Evolutionary conservation across 257 asterid species (phyloP).

Genomic region (Solanum medicagineum): DNA sequence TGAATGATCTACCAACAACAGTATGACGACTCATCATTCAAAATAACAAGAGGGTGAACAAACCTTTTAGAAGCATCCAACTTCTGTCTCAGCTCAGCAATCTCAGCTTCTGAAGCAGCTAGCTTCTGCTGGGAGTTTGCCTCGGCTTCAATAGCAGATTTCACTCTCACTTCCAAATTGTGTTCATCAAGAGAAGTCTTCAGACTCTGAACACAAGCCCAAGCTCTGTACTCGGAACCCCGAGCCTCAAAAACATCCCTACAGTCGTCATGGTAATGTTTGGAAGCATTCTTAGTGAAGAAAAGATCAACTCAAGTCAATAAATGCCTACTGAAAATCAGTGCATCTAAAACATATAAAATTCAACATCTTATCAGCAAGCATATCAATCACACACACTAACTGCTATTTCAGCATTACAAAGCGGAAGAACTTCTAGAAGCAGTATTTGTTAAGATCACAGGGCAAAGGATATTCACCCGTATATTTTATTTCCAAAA

Average conservation of each 20-base stretch:
- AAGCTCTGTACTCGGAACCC: conserved; percentile 63
- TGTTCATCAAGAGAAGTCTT: conserved; percentile 77
- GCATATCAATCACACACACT: neutral
- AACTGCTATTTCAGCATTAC: neutral
- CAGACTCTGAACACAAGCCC: conserved; percentile 77
- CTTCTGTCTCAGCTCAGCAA: conserved; percentile 83
- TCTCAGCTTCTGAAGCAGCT: conserved; percentile 90
- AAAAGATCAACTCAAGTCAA: neutral
- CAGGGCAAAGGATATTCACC: neutral
- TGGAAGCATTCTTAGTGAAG: neutral
- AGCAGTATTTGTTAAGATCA: neutral
- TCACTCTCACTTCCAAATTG: conserved; percentile 79
- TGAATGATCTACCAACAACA: neutral
- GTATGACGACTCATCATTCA: neutral
- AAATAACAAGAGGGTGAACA: neutral
- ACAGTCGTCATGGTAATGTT: conserved; percentile 15
- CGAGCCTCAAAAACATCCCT: conserved; percentile 82
- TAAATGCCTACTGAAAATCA: neutral
- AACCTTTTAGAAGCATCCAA: conserved; percentile 70
- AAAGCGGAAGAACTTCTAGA: neutral
- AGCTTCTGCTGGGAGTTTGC: conserved; percentile 82
- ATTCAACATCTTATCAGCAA: neutral
- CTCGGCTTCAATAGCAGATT: conserved; percentile 94
- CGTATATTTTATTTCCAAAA: neutral
- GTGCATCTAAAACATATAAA: neutral